Evolutionary conservation across 768 basidiomycete genomes (phyloP).

Genomic region (Harrya chromipes): DNA sequence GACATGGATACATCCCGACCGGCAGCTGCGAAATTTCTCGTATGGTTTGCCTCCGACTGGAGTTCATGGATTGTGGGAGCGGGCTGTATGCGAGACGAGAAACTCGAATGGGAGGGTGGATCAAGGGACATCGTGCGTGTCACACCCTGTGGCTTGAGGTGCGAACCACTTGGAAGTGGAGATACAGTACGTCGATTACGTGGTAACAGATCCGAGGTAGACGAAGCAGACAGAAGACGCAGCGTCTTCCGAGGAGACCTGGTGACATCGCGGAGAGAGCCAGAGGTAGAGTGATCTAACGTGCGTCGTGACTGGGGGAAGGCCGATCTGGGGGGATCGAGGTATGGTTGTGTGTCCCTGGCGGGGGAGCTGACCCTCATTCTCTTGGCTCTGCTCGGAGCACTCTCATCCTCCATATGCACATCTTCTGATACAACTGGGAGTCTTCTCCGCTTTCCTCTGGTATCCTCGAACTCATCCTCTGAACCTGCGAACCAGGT

Average conservation of each 20-base stretch:
- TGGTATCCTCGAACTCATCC: constrained; percentile 48
- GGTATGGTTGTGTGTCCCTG: constrained; percentile 40
- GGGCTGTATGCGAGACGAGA: constrained; percentile 24
- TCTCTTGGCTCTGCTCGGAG: constrained; percentile 43
- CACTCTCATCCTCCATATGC: constrained; percentile 32
- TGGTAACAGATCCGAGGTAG: constrained; percentile 29
- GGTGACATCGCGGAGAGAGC: constrained; percentile 19
- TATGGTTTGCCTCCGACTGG: constrained; percentile 19
- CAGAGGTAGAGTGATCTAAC: constrained; percentile 18
- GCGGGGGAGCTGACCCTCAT: constrained; percentile 52
- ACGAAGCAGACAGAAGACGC: constrained; percentile 29
- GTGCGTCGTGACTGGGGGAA: constrained; percentile 32
- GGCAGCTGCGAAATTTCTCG: constrained; percentile 17
- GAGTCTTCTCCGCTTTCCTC: constrained; percentile 55
- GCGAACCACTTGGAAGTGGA: constrained; percentile 34
- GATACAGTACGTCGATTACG: constrained; percentile 42
- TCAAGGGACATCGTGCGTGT: constrained; percentile 74
- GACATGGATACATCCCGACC: constrained; percentile 46
- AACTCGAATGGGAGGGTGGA: constrained; percentile 41
- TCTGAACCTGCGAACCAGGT: constrained; percentile 49
- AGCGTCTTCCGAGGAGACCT: constrained; percentile 30
- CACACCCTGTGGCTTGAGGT: constrained; percentile 34
- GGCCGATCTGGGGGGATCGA: constrained; percentile 51
- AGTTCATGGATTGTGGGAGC: constrained; percentile 36
- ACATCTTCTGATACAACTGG: constrained; percentile 24